phyloP scores from a whole-genome alignment of 768 basidiomycete genomes.

The Hypholoma fasciculare region DNA sequence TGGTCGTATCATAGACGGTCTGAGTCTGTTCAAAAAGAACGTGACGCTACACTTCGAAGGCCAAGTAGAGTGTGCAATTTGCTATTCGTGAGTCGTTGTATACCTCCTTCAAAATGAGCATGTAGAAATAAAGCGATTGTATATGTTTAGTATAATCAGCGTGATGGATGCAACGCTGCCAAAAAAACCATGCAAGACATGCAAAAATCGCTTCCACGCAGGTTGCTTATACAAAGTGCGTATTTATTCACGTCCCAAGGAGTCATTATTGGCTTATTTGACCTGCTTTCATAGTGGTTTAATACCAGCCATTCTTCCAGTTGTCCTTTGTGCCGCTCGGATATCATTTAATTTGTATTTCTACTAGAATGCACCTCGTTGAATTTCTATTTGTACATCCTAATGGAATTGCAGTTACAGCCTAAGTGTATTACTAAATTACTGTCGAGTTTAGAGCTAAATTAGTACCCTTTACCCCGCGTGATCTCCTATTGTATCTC shows the following conservation, averaged over 20 bases:
- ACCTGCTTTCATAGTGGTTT: slow-evolving; percentile 64
- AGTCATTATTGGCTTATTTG: background rate
- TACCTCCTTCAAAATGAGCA: background rate
- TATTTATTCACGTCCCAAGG: background rate
- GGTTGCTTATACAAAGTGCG: slow-evolving; percentile 86
- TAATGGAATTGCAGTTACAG: background rate
- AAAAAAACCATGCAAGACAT: slow-evolving; percentile 89
- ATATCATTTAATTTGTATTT: slow-evolving; percentile 42
- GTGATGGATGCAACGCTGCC: slow-evolving; percentile 87
- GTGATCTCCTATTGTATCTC: too few species aligned
- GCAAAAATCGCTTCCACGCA: slow-evolving; percentile 93
- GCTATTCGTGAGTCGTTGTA: slow-evolving; percentile 71
- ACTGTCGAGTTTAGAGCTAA: too few species aligned
- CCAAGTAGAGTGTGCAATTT: slow-evolving; percentile 94
- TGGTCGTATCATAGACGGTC: slow-evolving; percentile 84
- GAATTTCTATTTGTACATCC: background rate
- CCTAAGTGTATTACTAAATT: background rate
- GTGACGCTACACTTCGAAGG: slow-evolving; percentile 93
- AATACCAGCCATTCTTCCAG: slow-evolving; percentile 86
- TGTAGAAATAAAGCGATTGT: background rate
- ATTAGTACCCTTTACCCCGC: too few species aligned
- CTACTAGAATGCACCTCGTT: too few species aligned
- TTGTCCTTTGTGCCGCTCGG: slow-evolving; percentile 88
- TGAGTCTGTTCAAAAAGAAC: slow-evolving; percentile 92
- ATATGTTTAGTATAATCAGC: slow-evolving; percentile 72